These are phyloP conservation scores for Oemleria cerasiformis DNA, from an alignment of 306 rosid genomes.

Conservation along the genomic window DNA sequence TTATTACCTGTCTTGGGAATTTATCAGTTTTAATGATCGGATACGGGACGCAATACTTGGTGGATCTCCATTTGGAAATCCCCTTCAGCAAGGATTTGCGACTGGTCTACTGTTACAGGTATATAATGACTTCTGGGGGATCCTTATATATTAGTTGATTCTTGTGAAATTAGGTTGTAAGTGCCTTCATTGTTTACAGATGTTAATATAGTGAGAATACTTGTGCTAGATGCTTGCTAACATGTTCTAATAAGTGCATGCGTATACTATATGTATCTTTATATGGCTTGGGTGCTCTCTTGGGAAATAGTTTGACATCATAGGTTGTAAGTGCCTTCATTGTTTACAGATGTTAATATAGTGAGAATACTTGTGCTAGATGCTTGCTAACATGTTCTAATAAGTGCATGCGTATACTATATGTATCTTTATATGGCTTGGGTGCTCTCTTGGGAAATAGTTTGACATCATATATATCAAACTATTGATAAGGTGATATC, in stretches of 20 bases:
- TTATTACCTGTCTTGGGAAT: constrained; percentile 25
- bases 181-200: not conserved
- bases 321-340: not conserved
- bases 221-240: not conserved
- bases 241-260: not conserved
- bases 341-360: not conserved
- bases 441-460: not conserved
- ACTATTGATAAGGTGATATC: no score
- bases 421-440: not conserved
- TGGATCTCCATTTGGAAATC: constrained; percentile 96
- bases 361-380: not conserved
- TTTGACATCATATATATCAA: not conserved
- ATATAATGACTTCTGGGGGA: not conserved
- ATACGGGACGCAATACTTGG: constrained; percentile 91
- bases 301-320: not conserved
- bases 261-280: not conserved
- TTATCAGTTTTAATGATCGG: constrained; percentile 85
- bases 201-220: not conserved
- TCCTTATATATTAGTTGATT: not conserved
- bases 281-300: not conserved
- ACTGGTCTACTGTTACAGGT: constrained; percentile 87
- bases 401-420: not conserved
- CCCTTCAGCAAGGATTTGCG: constrained; percentile 96
- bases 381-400: not conserved
- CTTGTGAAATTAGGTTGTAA: not conserved